Conservation (phyloP, 495 filamentous ascomycete genomes). For the Xylaria telfairii region DNA sequence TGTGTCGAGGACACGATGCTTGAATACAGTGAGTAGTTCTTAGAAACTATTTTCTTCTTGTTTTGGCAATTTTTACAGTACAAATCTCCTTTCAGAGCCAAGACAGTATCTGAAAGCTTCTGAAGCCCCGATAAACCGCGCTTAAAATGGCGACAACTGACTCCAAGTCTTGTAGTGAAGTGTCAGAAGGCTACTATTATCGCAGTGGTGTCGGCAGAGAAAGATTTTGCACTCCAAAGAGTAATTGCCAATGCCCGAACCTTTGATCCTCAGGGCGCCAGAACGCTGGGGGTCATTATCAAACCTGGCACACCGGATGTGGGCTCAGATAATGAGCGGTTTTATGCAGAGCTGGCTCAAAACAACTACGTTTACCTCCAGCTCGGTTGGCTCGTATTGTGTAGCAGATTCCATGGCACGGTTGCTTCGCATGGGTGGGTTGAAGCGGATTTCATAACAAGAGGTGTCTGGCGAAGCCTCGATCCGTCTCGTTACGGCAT, state of each 20-base stretch:
- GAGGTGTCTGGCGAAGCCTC: not conserved
- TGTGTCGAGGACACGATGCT: not conserved
- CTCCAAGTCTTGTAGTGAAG: too few species aligned
- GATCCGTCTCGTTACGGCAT: not conserved
- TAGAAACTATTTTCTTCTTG: too few species aligned
- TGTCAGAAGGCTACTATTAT: not conserved
- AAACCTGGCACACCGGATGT: not conserved
- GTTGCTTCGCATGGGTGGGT: not conserved
- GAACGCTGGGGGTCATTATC: not conserved
- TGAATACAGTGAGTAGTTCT: not conserved
- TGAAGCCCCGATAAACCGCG: too few species aligned
- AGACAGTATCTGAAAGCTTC: too few species aligned
- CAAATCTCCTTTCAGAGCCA: too few species aligned
- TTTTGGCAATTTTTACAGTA: too few species aligned
- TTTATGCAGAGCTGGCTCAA: not conserved
- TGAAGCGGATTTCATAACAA: not conserved
- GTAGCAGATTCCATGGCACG: not conserved
- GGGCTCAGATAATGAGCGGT: not conserved
- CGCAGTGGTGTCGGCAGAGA: not conserved
- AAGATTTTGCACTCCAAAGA: not conserved
- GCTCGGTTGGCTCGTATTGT: not conserved
- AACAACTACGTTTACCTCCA: not conserved
- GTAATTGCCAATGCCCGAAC: not conserved
- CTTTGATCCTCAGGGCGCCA: not conserved
- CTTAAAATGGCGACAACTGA: too few species aligned